Conservation (phyloP, 2,329 filamentous ascomycete species). For the Botryotinia narcissicola region DNA sequence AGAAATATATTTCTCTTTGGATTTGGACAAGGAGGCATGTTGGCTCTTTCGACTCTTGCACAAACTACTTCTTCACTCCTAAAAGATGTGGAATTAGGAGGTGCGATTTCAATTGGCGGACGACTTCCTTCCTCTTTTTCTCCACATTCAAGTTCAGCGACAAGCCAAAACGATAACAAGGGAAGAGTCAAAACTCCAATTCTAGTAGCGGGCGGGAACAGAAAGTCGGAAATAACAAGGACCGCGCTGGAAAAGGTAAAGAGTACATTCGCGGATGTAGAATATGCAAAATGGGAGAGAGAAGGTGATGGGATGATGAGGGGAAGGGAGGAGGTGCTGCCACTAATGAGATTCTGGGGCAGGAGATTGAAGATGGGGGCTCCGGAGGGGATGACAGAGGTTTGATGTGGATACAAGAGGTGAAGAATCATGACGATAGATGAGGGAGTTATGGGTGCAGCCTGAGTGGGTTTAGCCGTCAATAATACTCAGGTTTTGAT, state of each 20-base stretch:
- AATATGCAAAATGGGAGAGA: slow-evolving; percentile 67
- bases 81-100: slow-evolving; percentile 47
- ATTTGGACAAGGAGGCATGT: slow-evolving; percentile 58
- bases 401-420: slow-evolving; percentile 32
- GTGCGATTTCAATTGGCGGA: slow-evolving; percentile 63
- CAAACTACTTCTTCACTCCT: not conserved
- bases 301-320: slow-evolving; percentile 78
- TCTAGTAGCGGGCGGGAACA: slow-evolving; percentile 57
- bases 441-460: not conserved
- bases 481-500: not conserved
- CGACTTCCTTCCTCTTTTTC: slow-evolving; percentile 44
- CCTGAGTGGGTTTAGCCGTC: not conserved
- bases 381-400: slow-evolving; percentile 51
- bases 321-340: slow-evolving; percentile 79
- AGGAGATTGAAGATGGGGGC: slow-evolving; percentile 58
- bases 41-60: slow-evolving; percentile 45
- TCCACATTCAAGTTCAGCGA: not conserved
- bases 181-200: slow-evolving; percentile 62
- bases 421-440: not conserved
- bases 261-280: slow-evolving; percentile 63
- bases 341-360: slow-evolving; percentile 82
- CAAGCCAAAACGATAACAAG: slow-evolving; percentile 28
- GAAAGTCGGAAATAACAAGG: slow-evolving; percentile 56
- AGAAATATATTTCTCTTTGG: slow-evolving; percentile 54
- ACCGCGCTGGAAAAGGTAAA: slow-evolving; percentile 63